Evolutionary conservation across 2,329 filamentous ascomycete species (phyloP).

Genomic region (Claviceps quebecensis): DNA sequence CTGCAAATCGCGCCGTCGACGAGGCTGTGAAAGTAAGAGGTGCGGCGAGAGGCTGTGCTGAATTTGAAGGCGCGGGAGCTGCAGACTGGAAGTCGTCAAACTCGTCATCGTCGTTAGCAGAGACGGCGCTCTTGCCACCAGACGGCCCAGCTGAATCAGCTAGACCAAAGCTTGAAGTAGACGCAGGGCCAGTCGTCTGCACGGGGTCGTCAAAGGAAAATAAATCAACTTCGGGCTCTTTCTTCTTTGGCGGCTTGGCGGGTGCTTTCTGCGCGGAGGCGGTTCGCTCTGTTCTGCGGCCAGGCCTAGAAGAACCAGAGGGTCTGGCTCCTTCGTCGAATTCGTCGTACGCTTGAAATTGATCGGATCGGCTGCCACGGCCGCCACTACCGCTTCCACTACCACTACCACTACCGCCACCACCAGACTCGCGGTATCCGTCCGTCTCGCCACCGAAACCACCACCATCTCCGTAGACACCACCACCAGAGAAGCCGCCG

Average conservation of each 20-base stretch:
- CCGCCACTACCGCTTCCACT: slow-evolving; percentile 36
- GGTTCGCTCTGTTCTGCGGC: slow-evolving; percentile 19
- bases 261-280: slow-evolving; percentile 24
- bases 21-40: slow-evolving; percentile 38
- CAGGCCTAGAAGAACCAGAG: slow-evolving; percentile 29
- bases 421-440: slow-evolving; percentile 83
- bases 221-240: slow-evolving; percentile 80
- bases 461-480: slow-evolving; percentile 90
- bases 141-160: slow-evolving; percentile 25
- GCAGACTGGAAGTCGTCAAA: slow-evolving; percentile 98
- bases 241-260: slow-evolving; percentile 59
- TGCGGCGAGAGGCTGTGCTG: slow-evolving; percentile 32
- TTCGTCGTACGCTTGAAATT: slow-evolving; percentile 96
- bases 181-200: slow-evolving; percentile 31
- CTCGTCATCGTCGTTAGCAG: slow-evolving; percentile 60
- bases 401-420: slow-evolving; percentile 74
- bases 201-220: slow-evolving; percentile 80
- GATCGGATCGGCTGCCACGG: slow-evolving; percentile 41
- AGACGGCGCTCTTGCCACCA: slow-evolving; percentile 6
- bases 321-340: slow-evolving; percentile 60
- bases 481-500: slow-evolving; percentile 51
- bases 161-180: slow-evolving; percentile 32
- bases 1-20: slow-evolving; percentile 53
- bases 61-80: slow-evolving; percentile 39
- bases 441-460: slow-evolving; percentile 58